Percentiles rank a stretch among this genome's conserved stretches.
phyloP scores from a whole-genome alignment of 768 basidiomycete genomes.

The Termitomyces sp. region DNA sequence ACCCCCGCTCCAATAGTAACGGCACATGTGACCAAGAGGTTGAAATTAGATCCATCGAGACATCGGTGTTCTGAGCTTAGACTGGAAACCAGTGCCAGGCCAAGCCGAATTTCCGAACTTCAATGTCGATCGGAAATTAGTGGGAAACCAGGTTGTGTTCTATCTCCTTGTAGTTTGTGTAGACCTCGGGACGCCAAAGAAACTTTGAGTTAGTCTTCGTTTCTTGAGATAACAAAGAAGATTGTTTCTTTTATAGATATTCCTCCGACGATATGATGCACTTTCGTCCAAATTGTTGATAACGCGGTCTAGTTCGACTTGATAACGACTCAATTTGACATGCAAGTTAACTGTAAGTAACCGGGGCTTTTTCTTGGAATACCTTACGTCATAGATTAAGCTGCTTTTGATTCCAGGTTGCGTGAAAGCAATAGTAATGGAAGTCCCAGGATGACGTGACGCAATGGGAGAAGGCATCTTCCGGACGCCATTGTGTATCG shows the following conservation, averaged over 20 bases:
- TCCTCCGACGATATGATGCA: too few relatives aligned
- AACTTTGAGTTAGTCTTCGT: background rate
- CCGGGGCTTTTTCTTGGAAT: background rate
- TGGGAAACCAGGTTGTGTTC: background rate
- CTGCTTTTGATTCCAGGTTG: background rate
- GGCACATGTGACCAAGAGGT: constrained; percentile 27
- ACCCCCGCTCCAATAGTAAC: constrained; percentile 31
- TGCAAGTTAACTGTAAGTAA: too few relatives aligned
- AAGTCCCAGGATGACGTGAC: background rate
- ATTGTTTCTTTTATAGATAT: background rate
- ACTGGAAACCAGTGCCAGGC: background rate
- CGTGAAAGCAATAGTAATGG: background rate
- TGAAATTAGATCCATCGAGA: constrained; percentile 12
- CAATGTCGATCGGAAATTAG: constrained; percentile 3
- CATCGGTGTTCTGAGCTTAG: background rate
- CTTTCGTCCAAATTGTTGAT: background rate
- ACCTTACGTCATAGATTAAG: background rate
- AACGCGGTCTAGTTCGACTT: background rate
- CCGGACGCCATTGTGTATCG: background rate
- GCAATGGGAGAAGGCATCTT: background rate
- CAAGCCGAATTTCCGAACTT: constrained; percentile 10
- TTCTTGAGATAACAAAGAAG: constrained; percentile 11
- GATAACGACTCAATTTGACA: background rate
- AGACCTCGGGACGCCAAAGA: constrained; percentile 1
- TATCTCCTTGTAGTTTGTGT: constrained; percentile 10